These are phyloP conservation scores for Eucalyptus erythrocorys DNA, from an alignment of 345 rosid species.

Conservation along the genomic window DNA sequence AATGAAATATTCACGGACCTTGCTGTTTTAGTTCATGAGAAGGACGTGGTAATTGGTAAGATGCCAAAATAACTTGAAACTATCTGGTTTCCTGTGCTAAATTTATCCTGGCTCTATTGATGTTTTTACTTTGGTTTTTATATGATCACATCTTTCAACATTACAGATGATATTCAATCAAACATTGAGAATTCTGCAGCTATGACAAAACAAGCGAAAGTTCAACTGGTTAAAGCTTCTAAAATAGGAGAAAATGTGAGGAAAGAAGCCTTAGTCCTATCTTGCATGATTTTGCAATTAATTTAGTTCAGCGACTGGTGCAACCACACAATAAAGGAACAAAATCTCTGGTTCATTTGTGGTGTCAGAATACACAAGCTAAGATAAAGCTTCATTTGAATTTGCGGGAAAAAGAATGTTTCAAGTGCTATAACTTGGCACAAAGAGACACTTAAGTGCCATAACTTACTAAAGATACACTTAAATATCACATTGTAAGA, in stretches of 20 bases:
- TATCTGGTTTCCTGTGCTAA: background rate
- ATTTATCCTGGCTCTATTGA: background rate
- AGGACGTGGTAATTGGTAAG: conserved; percentile 58
- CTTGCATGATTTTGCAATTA: background rate
- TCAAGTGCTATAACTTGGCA: too few species aligned
- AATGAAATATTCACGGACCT: conserved; percentile 66
- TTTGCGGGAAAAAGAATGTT: too few species aligned
- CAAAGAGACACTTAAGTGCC: too few species aligned
- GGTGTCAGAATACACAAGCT: background rate
- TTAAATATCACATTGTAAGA: too few species aligned
- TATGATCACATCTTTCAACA: background rate
- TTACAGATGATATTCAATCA: conserved; percentile 50
- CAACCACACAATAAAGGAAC: background rate
- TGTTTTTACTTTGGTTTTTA: background rate
- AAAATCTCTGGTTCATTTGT: background rate
- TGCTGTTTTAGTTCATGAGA: conserved; percentile 63
- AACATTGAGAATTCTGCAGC: conserved; percentile 36
- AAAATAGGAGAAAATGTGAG: too few species aligned
- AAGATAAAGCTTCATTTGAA: background rate
- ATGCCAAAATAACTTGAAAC: background rate
- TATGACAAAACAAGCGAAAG: conserved; percentile 37
- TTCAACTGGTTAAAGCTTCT: conserved; percentile 41
- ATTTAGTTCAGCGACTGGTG: background rate
- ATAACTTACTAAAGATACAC: too few species aligned
- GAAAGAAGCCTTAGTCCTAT: background rate